Evolutionary conservation across 2,329 filamentous ascomycete species (phyloP), one percentile per base, ranked within the genome.

Genomic region (Blumeria graminis): DNA sequence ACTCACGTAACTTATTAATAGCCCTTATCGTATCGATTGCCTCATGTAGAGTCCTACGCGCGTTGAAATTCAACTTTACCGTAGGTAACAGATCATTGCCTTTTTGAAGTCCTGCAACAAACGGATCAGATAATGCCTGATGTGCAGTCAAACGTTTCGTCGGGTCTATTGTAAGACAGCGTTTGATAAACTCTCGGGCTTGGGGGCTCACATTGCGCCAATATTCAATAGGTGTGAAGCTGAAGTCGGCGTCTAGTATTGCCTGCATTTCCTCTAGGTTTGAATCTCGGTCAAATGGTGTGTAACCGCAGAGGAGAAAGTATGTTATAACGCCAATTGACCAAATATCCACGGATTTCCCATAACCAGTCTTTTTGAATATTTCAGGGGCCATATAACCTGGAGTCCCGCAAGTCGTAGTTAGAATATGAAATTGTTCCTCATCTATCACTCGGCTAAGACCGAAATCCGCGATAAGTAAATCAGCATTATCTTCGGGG

Each of bases 221-320:
- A 75, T 96, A 96, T 68, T 95, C 90, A 59, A 86, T 71, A 1
- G 92, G 92, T 3, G 86, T 90, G 70, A 96, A 98, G 66, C 81
- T 85, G 74, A 96, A 98, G 72, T 96, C 90, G 58, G 92, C 92
- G 60, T 88, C 85, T 57, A 96, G 79, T 67, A 98, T 98, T 63
- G 92, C 92, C 72, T 96, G 90, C 90, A 98, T 96, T 72, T 98
- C 92, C 72, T 98, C 92, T 65, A 96, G 82, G 70, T 98, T 94
- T 63, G 82, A 90, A 69, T 96, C 92, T 57, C 92, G 84, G 70
- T 98, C 92, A 68, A 98, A 98, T 11, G 92, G 92, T 0, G 92
- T 98, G 71, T 96, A 96, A 58, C 92, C 92, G 70, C 92, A 96
- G 55, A 98, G 81, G 34, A 98, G 74, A 72, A 98, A 98, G 73